A percentile compares a stretch with the other conserved stretches of the same genome.
phyloP scores from a whole-genome alignment of 2,329 filamentous ascomycete species.

The Cryphonectria parasitica region DNA sequence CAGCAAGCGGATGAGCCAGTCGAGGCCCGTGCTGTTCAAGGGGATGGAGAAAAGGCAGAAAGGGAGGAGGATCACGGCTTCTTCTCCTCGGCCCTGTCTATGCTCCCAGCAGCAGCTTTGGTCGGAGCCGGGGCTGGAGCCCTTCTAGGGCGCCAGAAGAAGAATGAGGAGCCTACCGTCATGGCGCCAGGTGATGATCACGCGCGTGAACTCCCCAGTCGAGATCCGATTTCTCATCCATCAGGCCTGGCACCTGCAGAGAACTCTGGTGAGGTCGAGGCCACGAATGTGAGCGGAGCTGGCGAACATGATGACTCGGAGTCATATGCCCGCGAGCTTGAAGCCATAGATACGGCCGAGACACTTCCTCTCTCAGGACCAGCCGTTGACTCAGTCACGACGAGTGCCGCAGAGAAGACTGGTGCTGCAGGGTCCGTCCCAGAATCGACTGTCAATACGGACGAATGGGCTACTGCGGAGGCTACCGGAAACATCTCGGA shows the following conservation, averaged over 20 bases:
- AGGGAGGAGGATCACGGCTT: constrained; percentile 23
- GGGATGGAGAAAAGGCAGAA: background rate
- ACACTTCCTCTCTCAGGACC: background rate
- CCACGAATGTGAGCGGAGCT: background rate
- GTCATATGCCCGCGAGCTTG: background rate
- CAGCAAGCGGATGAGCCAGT: background rate
- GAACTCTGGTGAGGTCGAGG: constrained; percentile 14
- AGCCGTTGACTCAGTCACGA: constrained; percentile 13
- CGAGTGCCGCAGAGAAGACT: constrained; percentile 30
- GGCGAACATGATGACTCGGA: background rate
- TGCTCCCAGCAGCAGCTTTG: constrained; percentile 30
- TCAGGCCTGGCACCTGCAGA: background rate
- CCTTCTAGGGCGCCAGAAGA: constrained; percentile 32
- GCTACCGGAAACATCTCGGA: constrained; percentile 19
- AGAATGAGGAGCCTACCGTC: constrained; percentile 6
- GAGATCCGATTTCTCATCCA: background rate
- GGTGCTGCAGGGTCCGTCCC: constrained; percentile 27
- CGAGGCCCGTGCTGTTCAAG: background rate
- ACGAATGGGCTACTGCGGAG: constrained; percentile 36
- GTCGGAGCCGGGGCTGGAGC: constrained; percentile 33
- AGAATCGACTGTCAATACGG: constrained; percentile 31
- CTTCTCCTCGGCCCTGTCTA: constrained; percentile 31
- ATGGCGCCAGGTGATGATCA: background rate
- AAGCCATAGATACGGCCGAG: background rate
- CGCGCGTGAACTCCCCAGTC: background rate